These are phyloP conservation scores for Maudiozyma serrabonitensis DNA, from an alignment of 805 yeast species.

Conservation along the genomic window DNA sequence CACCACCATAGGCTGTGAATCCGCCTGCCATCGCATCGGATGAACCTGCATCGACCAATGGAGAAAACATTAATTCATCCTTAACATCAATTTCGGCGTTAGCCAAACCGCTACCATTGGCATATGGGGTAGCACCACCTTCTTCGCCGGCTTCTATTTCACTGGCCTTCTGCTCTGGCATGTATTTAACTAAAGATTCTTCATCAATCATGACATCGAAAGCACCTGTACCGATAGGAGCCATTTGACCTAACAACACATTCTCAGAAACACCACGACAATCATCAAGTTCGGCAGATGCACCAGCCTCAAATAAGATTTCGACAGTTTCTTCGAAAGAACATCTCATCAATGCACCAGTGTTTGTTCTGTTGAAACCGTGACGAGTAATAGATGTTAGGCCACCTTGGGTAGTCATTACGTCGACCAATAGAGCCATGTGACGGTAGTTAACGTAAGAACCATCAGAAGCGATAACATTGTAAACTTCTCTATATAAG, in stretches of 20 bases:
- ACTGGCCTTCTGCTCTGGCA: conserved; percentile 34
- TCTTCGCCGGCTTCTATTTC: conserved; percentile 40
- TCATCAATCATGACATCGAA: conserved; percentile 95
- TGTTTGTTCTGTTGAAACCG: conserved; percentile 96
- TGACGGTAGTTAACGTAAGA: conserved; percentile 98
- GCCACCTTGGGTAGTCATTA: conserved; percentile 97
- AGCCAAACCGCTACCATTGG: conserved; percentile 48
- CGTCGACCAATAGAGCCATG: conserved; percentile 94
- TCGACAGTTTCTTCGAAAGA: conserved; percentile 99
- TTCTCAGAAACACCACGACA: conserved; percentile 98
- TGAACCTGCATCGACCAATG: conserved; percentile 78
- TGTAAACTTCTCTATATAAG: conserved; percentile 84
- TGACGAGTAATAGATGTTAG: conserved; percentile 98
- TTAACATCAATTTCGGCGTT: conserved; percentile 53
- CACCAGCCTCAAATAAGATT: conserved; percentile 94
- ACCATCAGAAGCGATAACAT: conserved; percentile 99
- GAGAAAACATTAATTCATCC: conserved; percentile 84
- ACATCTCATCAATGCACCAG: conserved; percentile 99
- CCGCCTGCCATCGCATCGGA: conserved; percentile 70
- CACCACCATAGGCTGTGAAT: conserved; percentile 81
- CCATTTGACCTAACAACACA: conserved; percentile 95
- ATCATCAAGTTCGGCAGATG: conserved; percentile 94
- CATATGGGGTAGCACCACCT: conserved; percentile 91
- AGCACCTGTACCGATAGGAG: conserved; percentile 97
- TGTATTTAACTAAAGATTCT: conserved; percentile 52